Evolutionary conservation across 2,329 filamentous ascomycete species (phyloP), one percentile per base, ranked within the genome.

Genomic region (Phaeophleospora eucalypticola): DNA sequence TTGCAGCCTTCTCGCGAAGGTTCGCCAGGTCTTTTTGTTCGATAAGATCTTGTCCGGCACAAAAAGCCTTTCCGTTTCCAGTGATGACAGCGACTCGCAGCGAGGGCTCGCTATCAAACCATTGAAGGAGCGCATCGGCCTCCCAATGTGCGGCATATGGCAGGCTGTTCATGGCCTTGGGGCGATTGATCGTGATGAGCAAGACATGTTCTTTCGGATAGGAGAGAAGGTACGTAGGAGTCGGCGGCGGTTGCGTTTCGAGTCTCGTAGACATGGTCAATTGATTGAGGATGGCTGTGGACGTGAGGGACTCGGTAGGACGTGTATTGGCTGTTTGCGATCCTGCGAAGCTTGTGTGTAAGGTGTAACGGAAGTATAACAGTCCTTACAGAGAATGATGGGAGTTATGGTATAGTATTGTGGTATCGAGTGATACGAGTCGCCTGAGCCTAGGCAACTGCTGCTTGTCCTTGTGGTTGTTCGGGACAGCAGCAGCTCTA

Each of bases 41-140:
- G 43, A 78, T 77, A 38, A 81, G 61, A 49, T 81, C 78, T 43
- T 77, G 75, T 0, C 78, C 77, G 0, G 75, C 76, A 43, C 73
- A 80, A 60, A 81, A 80, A 0, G 77, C 73, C 53, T 71, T 72
- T 21, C 78, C 78, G 1, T 68, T 71, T 29, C 78, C 78, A 0
- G 77, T 80, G 32, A 77, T 63, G 29, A 77, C 59, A 14, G 61
- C 63, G 2, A 65, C 55, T 27, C 52, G 51, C 17, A 66, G 52
- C 1, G 44, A 48, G 8, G 60, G 59, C 43, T 65, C 63, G 37
- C 41, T 60, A 57, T 80, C 77, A 54, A 78, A 78, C 76, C 76
- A 79, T 34, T 70, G 69, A 55, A 76, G 76, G 0, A 80, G 63
- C 3, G 63, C 58, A 27, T 73, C 70, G 58, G 74, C 70, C 54